Percentiles rank a stretch among this genome's conserved stretches.
Evolutionary conservation across 257 asterid genomes (phyloP).

Genomic region (Fraxinus anomala): DNA sequence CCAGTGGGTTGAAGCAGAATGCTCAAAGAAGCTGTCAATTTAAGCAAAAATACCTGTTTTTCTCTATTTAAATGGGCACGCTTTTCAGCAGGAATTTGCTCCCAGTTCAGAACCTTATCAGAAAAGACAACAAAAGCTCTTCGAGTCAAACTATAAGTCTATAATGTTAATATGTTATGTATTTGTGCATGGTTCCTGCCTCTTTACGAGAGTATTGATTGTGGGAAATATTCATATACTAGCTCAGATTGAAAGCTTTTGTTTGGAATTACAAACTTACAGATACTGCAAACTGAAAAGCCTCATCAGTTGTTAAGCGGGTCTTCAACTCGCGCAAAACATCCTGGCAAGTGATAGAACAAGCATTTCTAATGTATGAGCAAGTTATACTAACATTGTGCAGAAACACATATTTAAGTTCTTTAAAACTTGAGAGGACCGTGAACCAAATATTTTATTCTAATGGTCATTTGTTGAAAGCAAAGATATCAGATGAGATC

Average conservation of each 20-base stretch:
- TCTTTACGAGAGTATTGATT: not conserved
- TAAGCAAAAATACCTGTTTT: conserved; percentile 62
- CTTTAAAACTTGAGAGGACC: not conserved
- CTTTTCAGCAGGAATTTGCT: conserved; percentile 82
- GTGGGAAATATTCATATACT: not conserved
- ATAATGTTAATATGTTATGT: conserved; percentile 13
- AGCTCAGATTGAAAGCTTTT: conserved; percentile 18
- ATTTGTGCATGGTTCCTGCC: not conserved
- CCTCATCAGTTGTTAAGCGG: conserved; percentile 67
- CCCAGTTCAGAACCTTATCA: conserved; percentile 73
- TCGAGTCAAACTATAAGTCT: conserved; percentile 13
- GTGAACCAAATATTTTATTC: not conserved
- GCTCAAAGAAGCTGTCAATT: conserved; percentile 6
- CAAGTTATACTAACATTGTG: not conserved
- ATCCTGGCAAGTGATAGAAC: conserved; percentile 52
- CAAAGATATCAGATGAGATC: not conserved
- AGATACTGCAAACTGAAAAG: conserved; percentile 71
- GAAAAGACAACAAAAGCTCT: conserved; percentile 13
- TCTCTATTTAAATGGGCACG: conserved; percentile 91
- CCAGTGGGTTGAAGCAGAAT: conserved; percentile 3
- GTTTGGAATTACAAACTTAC: conserved; percentile 48
- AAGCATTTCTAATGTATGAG: conserved; percentile 1
- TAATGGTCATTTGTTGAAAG: not conserved
- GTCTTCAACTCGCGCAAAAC: conserved; percentile 74
- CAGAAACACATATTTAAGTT: not conserved